Evolutionary conservation across 257 asterid species (phyloP).

Genomic region (Orobanche coerulescens): DNA sequence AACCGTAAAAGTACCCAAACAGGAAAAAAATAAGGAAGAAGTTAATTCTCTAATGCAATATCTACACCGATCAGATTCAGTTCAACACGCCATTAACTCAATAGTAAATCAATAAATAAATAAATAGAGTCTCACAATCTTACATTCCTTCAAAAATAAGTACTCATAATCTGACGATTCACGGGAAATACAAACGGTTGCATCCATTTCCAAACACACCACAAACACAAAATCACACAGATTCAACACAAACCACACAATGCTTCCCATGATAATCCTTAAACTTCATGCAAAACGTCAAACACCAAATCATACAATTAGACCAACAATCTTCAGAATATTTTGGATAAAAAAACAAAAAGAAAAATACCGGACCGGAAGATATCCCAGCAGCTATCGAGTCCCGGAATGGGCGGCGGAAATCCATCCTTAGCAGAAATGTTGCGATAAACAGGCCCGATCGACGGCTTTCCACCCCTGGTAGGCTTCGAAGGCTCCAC

Average conservation of each 20-base stretch:
- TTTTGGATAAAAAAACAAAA: background rate
- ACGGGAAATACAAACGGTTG: background rate
- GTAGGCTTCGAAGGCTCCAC: slow-evolving; percentile 79
- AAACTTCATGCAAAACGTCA: background rate
- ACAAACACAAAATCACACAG: background rate
- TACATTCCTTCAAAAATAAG: background rate
- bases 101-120: slow-evolving; percentile 4
- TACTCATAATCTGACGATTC: background rate
- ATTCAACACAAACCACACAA: background rate
- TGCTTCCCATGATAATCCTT: background rate
- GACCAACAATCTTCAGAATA: slow-evolving; percentile 2
- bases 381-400: slow-evolving; percentile 89
- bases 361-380: slow-evolving; percentile 52
- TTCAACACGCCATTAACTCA: background rate
- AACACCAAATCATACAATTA: background rate
- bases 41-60: background rate
- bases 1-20: too few relatives aligned
- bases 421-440: slow-evolving; percentile 68
- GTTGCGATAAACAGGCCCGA: slow-evolving; percentile 83
- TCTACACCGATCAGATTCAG: background rate
- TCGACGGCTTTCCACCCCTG: slow-evolving; percentile 64
- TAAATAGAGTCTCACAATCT: background rate
- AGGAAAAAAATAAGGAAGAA: too few relatives aligned
- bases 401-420: slow-evolving; percentile 61
- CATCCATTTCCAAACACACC: background rate